Evolutionary conservation across 2,329 filamentous ascomycete species (phyloP).

Genomic region (Pseudocercospora musae): DNA sequence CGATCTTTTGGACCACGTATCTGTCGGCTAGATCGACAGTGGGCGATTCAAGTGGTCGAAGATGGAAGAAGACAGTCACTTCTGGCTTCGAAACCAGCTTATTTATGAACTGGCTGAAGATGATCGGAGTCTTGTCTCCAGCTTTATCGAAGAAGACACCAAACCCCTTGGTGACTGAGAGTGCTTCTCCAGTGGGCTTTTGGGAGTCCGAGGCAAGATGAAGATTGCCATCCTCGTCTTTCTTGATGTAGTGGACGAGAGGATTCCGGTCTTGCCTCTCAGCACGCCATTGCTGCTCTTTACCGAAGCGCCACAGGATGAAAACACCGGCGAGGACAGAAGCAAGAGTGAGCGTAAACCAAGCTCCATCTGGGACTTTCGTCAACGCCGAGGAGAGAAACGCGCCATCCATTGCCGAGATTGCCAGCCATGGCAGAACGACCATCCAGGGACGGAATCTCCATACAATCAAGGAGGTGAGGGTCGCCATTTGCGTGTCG

Average conservation of each 20-base stretch:
- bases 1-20: constrained; percentile 46
- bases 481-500: constrained; percentile 69
- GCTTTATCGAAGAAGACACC: constrained; percentile 79
- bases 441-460: constrained; percentile 60
- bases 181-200: constrained; percentile 31
- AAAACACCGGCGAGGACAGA: constrained; percentile 62
- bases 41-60: constrained; percentile 61
- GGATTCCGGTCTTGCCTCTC: constrained; percentile 61
- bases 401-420: constrained; percentile 64
- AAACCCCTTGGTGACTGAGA: constrained; percentile 51
- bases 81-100: constrained; percentile 68
- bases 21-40: constrained; percentile 50
- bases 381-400: constrained; percentile 67
- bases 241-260: constrained; percentile 46
- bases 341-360: constrained; percentile 70
- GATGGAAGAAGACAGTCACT: constrained; percentile 71
- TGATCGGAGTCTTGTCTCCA: constrained; percentile 61
- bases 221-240: constrained; percentile 29
- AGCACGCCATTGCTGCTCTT: constrained; percentile 71
- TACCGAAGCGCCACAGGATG: constrained; percentile 74
- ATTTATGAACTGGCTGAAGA: constrained; percentile 69
- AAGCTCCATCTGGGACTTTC: constrained; percentile 73
- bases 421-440: constrained; percentile 58
- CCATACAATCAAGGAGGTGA: constrained; percentile 73
- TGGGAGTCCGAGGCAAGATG: constrained; percentile 11